phyloP scores from a whole-genome alignment of 2,329 filamentous ascomycete genomes.

The Colletotrichum aenigma region DNA sequence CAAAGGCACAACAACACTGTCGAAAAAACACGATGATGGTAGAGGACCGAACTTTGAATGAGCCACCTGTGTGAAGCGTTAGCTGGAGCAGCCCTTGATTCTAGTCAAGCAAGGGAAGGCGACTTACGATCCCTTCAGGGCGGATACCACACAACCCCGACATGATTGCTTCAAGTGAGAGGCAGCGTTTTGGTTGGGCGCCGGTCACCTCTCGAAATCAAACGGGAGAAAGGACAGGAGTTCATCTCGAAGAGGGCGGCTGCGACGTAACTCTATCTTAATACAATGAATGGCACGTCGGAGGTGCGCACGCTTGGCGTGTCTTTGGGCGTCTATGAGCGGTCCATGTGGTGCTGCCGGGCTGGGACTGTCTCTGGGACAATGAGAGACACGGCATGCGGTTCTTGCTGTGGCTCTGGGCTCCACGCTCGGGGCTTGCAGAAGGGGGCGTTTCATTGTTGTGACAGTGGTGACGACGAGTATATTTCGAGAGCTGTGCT shows the following conservation, averaged over 20 bases:
- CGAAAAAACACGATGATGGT: conserved; percentile 31
- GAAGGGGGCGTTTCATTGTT: conserved; percentile 19
- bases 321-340: conserved; percentile 11
- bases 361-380: not conserved
- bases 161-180: conserved; percentile 14
- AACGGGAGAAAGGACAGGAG: conserved; percentile 11
- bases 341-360: conserved; percentile 1
- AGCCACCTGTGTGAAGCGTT: not conserved
- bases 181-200: not conserved
- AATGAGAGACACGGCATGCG: not conserved
- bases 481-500: conserved; percentile 17
- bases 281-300: conserved; percentile 12
- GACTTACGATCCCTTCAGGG: conserved; percentile 19
- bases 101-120: not conserved
- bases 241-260: conserved; percentile 5
- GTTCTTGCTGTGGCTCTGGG: conserved; percentile 2
- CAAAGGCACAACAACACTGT: conserved; percentile 25
- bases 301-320: conserved; percentile 1
- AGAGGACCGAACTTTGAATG: conserved; percentile 19
- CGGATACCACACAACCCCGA: conserved; percentile 17
- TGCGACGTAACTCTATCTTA: conserved; percentile 20
- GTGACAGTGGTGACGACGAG: conserved; percentile 17
- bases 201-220: conserved; percentile 5
- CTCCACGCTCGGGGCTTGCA: conserved; percentile 20
- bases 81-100: not conserved